phyloP scores from a whole-genome alignment of 1,284 basidiomycete species.

The Vanrija pseudolonga region DNA sequence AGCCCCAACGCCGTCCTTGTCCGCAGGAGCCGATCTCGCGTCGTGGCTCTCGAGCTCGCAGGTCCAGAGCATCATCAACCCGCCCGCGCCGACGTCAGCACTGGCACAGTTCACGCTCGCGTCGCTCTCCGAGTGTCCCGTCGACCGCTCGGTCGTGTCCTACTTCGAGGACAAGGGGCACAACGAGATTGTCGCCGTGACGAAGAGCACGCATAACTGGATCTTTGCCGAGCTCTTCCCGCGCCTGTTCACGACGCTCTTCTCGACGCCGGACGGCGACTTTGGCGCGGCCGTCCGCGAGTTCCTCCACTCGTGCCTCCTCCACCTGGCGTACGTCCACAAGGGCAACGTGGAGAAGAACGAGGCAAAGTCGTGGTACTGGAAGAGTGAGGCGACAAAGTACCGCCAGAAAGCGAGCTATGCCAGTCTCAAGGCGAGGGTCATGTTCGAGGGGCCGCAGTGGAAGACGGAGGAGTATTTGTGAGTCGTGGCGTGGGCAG shows the following conservation, averaged over 20 bases:
- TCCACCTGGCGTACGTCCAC: constrained; percentile 20
- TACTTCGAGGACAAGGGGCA: constrained; percentile 21
- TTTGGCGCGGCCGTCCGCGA: constrained; percentile 5
- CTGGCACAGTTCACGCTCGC: constrained; percentile 10
- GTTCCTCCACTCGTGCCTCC: constrained; percentile 14
- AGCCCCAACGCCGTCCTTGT: too few species aligned
- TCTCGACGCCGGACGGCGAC: neutral
- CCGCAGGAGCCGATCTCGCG: too few species aligned
- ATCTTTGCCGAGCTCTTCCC: constrained; percentile 21
- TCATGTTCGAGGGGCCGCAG: constrained; percentile 9
- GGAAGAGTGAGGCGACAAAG: constrained; percentile 6
- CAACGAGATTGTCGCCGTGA: constrained; percentile 18
- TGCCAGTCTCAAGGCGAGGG: constrained; percentile 13
- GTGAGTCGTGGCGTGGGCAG: neutral
- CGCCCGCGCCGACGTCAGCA: constrained; percentile 1
- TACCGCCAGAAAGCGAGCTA: constrained; percentile 13
- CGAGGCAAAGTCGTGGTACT: constrained; percentile 1
- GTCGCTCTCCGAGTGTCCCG: neutral
- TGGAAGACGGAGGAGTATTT: constrained; percentile 24
- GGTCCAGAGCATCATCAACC: neutral
- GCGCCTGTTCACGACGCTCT: constrained; percentile 11
- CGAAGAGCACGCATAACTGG: constrained; percentile 20
- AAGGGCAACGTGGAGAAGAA: constrained; percentile 17
- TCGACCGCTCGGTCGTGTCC: constrained; percentile 12
- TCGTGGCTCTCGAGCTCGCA: too few species aligned